A percentile compares a stretch with the other conserved stretches of the same genome.
Evolutionary conservation across 2,329 filamentous ascomycete species (phyloP).

Genomic region (Ustulina deusta): DNA sequence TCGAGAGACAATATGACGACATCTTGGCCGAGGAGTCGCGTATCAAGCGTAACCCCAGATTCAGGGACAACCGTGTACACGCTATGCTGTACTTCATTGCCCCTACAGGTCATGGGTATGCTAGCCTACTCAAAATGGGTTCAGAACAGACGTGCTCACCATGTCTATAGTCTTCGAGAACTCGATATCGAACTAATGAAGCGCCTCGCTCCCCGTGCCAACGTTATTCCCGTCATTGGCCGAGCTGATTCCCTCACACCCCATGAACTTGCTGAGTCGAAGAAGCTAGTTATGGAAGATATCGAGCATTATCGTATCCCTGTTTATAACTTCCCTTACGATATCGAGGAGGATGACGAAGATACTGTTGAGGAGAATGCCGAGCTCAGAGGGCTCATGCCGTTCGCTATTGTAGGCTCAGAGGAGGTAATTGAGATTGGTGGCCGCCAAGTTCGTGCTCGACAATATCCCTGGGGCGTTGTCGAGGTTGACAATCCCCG

Average conservation of each 20-base stretch:
- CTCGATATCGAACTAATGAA: constrained; percentile 99
- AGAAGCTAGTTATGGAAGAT: constrained; percentile 99
- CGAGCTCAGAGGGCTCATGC: constrained; percentile 96
- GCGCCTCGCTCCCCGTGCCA: constrained; percentile 96
- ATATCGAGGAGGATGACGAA: constrained; percentile 99
- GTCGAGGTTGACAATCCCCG: constrained; percentile 99
- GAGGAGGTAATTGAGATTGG: constrained; percentile 96
- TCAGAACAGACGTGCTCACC: constrained; percentile 36
- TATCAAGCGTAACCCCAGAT: constrained; percentile 99
- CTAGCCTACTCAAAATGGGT: constrained; percentile 33
- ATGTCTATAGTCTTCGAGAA: constrained; percentile 81
- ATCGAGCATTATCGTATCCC: constrained; percentile 99
- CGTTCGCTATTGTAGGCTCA: constrained; percentile 97
- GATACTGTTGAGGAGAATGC: constrained; percentile 99
- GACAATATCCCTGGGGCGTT: constrained; percentile 99
- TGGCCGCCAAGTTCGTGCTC: constrained; percentile 89
- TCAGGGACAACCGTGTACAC: constrained; percentile 98
- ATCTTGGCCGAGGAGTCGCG: constrained; percentile 99
- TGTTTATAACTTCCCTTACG: constrained; percentile 99
- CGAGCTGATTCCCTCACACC: constrained; percentile 98
- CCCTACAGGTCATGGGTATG: constrained; percentile 92
- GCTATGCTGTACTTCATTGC: constrained; percentile 99
- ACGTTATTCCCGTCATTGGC: constrained; percentile 98
- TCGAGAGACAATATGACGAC: constrained; percentile 99
- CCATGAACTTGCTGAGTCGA: constrained; percentile 95